Conservation (phyloP, 139 green algal genomes). For the Mesostigma viride region DNA sequence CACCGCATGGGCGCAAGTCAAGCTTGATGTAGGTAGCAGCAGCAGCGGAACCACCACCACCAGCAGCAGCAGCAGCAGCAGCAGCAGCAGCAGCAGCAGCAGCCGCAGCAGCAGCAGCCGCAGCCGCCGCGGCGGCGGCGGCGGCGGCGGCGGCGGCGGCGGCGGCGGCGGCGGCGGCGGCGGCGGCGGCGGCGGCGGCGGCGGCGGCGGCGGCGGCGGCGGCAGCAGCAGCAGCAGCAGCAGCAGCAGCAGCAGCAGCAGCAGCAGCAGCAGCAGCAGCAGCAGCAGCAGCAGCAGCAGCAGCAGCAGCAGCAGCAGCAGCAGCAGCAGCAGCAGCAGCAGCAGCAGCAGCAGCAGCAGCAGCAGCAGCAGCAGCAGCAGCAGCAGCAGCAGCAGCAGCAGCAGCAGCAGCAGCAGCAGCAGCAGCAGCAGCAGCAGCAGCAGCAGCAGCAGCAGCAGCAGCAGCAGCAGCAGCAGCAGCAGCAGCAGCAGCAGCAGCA, state of each 20-base stretch:
- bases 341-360: conserved; percentile 1
- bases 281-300: conserved; percentile 1
- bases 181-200: too few relatives aligned
- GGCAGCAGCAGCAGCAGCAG: neutral
- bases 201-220: too few relatives aligned
- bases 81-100: too few relatives aligned
- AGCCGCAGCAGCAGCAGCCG: too few relatives aligned
- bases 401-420: conserved; percentile 1
- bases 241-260: conserved; percentile 1
- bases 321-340: neutral
- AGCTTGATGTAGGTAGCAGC: too few relatives aligned
- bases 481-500: conserved; percentile 1
- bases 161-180: too few relatives aligned
- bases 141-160: too few relatives aligned
- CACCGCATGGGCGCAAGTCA: too few relatives aligned
- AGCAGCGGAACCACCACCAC: too few relatives aligned
- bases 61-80: too few relatives aligned
- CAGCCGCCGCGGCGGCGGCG: too few relatives aligned
- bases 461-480: conserved; percentile 1
- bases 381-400: neutral
- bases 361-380: neutral
- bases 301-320: conserved; percentile 1
- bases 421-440: conserved; percentile 1
- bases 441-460: neutral
- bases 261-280: neutral